Conservation (phyloP, 352 stramenopile genomes). For the Globisporangium takayamanum region DNA sequence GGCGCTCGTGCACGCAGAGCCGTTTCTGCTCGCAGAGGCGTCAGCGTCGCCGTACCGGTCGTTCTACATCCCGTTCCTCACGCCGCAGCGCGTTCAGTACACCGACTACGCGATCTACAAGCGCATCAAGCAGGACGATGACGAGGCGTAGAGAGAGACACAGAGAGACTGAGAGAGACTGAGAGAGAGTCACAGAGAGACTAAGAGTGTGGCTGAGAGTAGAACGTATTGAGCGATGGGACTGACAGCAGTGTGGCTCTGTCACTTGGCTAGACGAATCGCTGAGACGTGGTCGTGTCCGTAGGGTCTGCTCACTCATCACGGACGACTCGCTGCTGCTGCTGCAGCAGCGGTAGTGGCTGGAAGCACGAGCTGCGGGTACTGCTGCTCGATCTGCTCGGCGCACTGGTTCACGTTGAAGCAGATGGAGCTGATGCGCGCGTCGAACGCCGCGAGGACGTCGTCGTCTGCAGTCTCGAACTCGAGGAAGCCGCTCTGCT, state of each 20-base stretch:
- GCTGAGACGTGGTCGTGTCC: no score
- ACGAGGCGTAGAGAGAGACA: background rate
- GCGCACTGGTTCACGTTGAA: slow-evolving; percentile 85
- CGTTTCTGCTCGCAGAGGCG: slow-evolving; percentile 55
- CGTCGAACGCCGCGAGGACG: slow-evolving; percentile 63
- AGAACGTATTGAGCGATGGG: no score
- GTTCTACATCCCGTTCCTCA: slow-evolving; percentile 76
- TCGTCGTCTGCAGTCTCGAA: slow-evolving; percentile 81
- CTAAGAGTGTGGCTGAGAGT: background rate
- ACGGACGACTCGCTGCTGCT: background rate
- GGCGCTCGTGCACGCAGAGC: slow-evolving; percentile 40
- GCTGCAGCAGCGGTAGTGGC: background rate
- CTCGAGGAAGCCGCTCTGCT: slow-evolving; percentile 80
- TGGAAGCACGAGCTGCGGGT: slow-evolving; percentile 36
- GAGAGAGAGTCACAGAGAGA: background rate
- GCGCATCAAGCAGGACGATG: slow-evolving; percentile 15
- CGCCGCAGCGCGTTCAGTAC: slow-evolving; percentile 43
- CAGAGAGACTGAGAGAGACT: background rate
- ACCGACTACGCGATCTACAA: slow-evolving; percentile 66
- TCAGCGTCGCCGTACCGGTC: slow-evolving; percentile 61
- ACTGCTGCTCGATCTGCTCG: slow-evolving; percentile 77
- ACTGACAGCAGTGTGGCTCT: background rate
- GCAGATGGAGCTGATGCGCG: slow-evolving; percentile 73
- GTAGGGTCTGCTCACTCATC: background rate
- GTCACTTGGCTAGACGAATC: no score